Conservation (phyloP, 2,329 filamentous ascomycete genomes). For the Calonectria pteridis region DNA sequence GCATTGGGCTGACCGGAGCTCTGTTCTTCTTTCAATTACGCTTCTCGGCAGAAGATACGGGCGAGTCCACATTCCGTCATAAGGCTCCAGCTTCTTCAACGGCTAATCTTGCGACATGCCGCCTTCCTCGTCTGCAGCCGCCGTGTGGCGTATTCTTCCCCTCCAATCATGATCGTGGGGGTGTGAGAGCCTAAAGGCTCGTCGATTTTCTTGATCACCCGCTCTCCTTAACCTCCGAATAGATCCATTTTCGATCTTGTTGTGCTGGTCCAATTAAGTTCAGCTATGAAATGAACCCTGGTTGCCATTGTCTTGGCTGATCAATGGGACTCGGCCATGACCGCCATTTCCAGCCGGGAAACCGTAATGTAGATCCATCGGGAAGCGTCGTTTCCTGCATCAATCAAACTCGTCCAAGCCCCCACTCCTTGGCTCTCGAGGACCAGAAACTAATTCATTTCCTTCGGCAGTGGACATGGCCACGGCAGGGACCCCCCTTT, state of each 20-base stretch:
- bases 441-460: slow-evolving; percentile 19
- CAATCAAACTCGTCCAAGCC: slow-evolving; percentile 34
- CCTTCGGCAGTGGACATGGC: slow-evolving; percentile 16
- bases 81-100: slow-evolving; percentile 5
- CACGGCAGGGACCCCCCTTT: slow-evolving; percentile 19
- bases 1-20: not conserved
- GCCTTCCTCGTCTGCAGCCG: slow-evolving; percentile 25
- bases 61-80: slow-evolving; percentile 3
- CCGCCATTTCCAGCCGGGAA: slow-evolving; percentile 25
- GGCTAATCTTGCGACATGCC: slow-evolving; percentile 19
- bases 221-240: slow-evolving; percentile 4
- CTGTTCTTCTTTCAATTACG: slow-evolving; percentile 5
- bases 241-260: slow-evolving; percentile 6
- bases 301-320: slow-evolving; percentile 14
- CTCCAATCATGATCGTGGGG: not conserved
- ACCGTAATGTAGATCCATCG: slow-evolving; percentile 39
- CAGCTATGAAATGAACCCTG: not conserved
- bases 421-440: slow-evolving; percentile 31
- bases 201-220: not conserved
- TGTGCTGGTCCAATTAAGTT: not conserved
- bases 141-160: slow-evolving; percentile 33
- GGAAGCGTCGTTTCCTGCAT: slow-evolving; percentile 28
- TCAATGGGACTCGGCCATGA: slow-evolving; percentile 22
- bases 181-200: slow-evolving; percentile 15
- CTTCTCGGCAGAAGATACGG: not conserved